Base-by-base conservation (phyloP, 768 basidiomycete species). In the Boletus rubescentipes region DNA sequence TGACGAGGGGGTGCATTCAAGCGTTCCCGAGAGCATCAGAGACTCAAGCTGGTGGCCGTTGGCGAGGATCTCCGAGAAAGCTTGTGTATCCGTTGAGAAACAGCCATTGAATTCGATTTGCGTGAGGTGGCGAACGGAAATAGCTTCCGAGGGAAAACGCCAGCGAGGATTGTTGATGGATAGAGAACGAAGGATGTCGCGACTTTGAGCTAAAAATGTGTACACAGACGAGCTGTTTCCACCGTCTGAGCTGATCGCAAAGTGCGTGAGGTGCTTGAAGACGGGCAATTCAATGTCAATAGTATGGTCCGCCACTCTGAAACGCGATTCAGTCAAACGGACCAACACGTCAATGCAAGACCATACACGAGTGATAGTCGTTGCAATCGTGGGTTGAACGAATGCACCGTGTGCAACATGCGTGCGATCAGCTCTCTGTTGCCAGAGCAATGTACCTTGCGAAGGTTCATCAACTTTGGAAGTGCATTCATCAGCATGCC, bases 401-500 rank as follows among this genome's bases (percentile, higher is more conserved):
- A 67, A 57, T 86, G 80, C 15, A 89, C 66, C 5, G 82, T 75
- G 7, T 76, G 73, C 31, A 87, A 66, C 26, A 87, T 74, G 2
- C 79, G 75, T 9, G 73, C 60, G 41, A 86, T 77, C 35, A 81
- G 76, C 16, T 83, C 81, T 36, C 72, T 76, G 2, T 77, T 72
- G 15, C 85, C 83, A n/a, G 78, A 78, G 40, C 85, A 81, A 63
- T 84, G 80, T 3, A 86, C 77, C 51, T 82, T 83, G 30, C 79
- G 75, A 34, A 89, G 72, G 58, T 82, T 85, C 46, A 69, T 67
- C 29, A 89, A 65, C 61, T 83, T 85, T 9, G 86, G 84, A 10
- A 89, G 72, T 4, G 84, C 83, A 41, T 87, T 89, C 18, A 81
- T 78, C 49, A 89, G 71, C 81, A 89, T 87, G 26, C 85, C 85